Conservation (phyloP, 2,329 filamentous ascomycete species). For the Xylaria sp. region DNA sequence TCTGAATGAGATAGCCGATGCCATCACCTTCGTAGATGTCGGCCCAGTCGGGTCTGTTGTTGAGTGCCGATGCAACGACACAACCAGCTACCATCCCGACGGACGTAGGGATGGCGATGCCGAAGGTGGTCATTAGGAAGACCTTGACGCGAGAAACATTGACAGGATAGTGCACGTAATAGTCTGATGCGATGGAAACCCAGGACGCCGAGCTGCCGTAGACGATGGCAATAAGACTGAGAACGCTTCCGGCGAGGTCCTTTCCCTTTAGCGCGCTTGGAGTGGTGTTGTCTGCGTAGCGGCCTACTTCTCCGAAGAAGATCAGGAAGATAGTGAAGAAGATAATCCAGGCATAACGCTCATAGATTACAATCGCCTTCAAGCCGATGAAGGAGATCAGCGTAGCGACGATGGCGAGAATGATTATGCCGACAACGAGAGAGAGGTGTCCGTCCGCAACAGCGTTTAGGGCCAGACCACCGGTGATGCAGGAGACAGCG, state of each 20-base stretch:
- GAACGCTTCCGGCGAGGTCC: conserved; percentile 54
- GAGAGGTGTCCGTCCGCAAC: conserved; percentile 58
- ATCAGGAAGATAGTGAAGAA: conserved; percentile 62
- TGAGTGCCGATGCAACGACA: conserved; percentile 57
- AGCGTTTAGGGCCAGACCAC: conserved; percentile 61
- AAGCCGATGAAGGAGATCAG: conserved; percentile 65
- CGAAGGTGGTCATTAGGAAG: conserved; percentile 60
- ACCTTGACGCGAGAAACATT: conserved; percentile 59
- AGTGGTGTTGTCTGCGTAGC: conserved; percentile 54
- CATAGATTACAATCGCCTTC: conserved; percentile 60
- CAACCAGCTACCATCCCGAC: conserved; percentile 61
- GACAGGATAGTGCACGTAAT: conserved; percentile 60
- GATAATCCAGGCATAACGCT: conserved; percentile 61
- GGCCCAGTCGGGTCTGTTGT: conserved; percentile 54
- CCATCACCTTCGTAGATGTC: conserved; percentile 53
- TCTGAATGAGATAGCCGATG: conserved; percentile 59
- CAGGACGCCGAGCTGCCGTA: conserved; percentile 63
- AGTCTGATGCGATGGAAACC: conserved; percentile 59
- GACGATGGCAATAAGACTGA: conserved; percentile 58
- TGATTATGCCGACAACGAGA: conserved; percentile 63
- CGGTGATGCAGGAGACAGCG: conserved; percentile 63
- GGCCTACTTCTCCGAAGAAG: conserved; percentile 59
- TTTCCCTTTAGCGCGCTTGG: conserved; percentile 52
- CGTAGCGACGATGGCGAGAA: conserved; percentile 61
- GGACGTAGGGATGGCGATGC: conserved; percentile 60